Base-by-base conservation (phyloP, 140 eudicot species). In the Erigeron philadelphicus region DNA sequence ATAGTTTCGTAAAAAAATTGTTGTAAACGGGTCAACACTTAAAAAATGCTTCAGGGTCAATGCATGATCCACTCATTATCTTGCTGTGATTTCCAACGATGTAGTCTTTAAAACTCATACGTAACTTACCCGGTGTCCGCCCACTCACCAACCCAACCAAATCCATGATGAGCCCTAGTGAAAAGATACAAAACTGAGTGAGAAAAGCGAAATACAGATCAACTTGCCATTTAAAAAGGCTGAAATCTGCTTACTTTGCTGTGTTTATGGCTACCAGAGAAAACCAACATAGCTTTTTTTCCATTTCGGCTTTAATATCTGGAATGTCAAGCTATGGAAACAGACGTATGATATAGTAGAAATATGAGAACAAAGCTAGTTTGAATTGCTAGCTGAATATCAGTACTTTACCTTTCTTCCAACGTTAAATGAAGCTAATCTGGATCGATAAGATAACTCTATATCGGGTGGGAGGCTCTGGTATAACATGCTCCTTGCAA, bases 101-200 rank as follows among this genome's bases (percentile, higher is more conserved):
- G 48, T 49, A 61, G 53, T 49, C 48, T 68, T 6, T 9, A 19
- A 50, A 47, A 11, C 11, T 41, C 38, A 12, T 42, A 18, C 21
- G 45, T 17, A 25, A 78, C 88, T 88, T 55, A 91, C 97, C 95
- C 88, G 5, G 84, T 78, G 74, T 80, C 83, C 42, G 85, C 97
- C 96, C 97, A 91, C 85, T 91, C 97, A 53, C 97, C 97, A 75
- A 91, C 96, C 97, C 96, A 91, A 66, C 97, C 96, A 15, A 91
- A 91, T 42, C 97, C 97, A 69, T 91, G 95, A 80, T 91, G 96
- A 23, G 91, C 95, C 85, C 97, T 90, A 71, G 54, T 8, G 9
- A 11, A 19, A 64, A 31, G 66, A 17, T 61, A 66, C 55, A 16
- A 40, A 80, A 57, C 23, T 64, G 42, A 63, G 25, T n/a, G 31